Base-by-base conservation (phyloP, 75 land plant genomes). In the Pinus albicaulis region DNA sequence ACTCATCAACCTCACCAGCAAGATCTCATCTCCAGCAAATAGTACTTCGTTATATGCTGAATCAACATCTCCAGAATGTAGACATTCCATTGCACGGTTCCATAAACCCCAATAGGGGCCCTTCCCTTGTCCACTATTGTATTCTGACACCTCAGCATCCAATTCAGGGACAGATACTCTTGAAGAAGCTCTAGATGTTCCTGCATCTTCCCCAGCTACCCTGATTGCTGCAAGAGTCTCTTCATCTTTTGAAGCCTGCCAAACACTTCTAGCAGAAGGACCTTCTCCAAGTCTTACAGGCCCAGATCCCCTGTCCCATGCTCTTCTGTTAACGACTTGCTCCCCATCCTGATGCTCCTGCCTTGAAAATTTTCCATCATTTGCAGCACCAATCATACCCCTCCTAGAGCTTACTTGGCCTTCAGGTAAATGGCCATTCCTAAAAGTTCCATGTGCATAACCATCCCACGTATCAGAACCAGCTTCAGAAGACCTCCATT, bases 191-290 rank as follows among this genome's bases (percentile, higher is more conserved):
- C 83, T 79, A 68, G 90, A 55, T 24, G 74, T 74, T 76, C 83
- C 90, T 75, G 79, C 85, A 34, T 94, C 98, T 44, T 90, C 98
- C 22, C 98, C 99, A 80, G 95, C 98, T 57, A 89, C 98, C 38
- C 99, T 78, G 70, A 98, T 98, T 38, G 99, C 99, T 80, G 89
- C 99, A 57, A 98, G 79, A 25, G 98, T 98, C 4, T 98, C 93
- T 79, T 98, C 99, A 84, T 98, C 99, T 74, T 98, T 98, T 59
- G 99, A 98, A 34, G 99, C 98, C 73, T 94, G 98, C 99, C 99
- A 98, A 12, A 93, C 98, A 83, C 98, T 94, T 74, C 99, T 87
- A 7, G 98, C 99, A 71, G 99, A 94, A 20, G 98, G 99, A 57
- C 98, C 98, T 77, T 98, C 99, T 76, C 99, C 99, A 75, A 90